Evolutionary conservation across 179 eudicot species (phyloP), one percentile per base, ranked within the genome.

Genomic region (Dionaea muscipula): DNA sequence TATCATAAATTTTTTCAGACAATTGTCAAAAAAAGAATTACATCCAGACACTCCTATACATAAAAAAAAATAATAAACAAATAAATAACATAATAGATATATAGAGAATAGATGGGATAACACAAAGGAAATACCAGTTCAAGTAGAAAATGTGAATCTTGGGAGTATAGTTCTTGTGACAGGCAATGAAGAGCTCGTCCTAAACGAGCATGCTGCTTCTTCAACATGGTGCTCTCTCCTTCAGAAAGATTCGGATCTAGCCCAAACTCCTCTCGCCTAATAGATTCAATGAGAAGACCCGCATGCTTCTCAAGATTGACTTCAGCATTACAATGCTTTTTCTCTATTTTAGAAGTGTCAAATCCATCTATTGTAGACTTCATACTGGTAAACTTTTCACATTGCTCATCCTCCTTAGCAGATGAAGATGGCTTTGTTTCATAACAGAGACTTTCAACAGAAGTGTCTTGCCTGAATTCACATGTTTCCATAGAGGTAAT

Each of bases 131-230:
- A 56, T 84, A 88, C 96, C 81, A 93, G 80, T 69, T 93, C 99
- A 49, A 93, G 79, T 56, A 93, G 81, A 68, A 93, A 93, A 72
- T 93, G 99, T 46, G 99, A 93, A 73, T 93, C 96, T 68, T 88
- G 86, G 11, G 96, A 93, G 63, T 93, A 93, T 69, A 93, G 64
- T 70, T 93, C 99, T 62, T 88, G 83, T 16, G 99, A 88, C 58
- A 93, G 99, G 70, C 96, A 85, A 74, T 81, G 89, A 51, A 93
- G 94, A 46, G 99, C 99, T 69, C 99, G 80, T 47, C 99, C 99
- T 57, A 93, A 67, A 59, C 96, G 93, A 72, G 96, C 94, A 78
- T 93, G 93, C 59, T 84, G 96, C 78, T 82, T 93, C 71, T 77
- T 75, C 75, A 88, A 61, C 74, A 93, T 59, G 68, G 60, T 71